phyloP scores from a whole-genome alignment of 2,329 filamentous ascomycete genomes.

The Chaetomium sp. region DNA sequence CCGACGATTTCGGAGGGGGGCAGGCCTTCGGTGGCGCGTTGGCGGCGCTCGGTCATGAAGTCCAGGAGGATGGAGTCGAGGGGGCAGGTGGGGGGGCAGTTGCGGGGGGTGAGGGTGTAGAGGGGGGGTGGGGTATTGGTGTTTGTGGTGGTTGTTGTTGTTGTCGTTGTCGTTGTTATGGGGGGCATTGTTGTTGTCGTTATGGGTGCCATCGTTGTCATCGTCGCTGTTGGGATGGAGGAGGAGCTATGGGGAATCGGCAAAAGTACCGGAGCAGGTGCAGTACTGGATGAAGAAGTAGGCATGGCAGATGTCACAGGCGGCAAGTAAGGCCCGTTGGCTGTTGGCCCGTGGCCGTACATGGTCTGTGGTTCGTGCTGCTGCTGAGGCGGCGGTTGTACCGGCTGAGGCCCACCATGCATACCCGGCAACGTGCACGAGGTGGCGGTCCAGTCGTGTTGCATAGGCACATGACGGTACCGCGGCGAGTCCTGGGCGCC shows the following conservation, averaged over 20 bases:
- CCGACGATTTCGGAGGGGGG: constrained; percentile 61
- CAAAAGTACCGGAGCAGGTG: too few relatives aligned
- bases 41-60: constrained; percentile 64
- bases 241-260: too few relatives aligned
- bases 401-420: background rate
- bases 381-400: background rate
- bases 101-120: constrained; percentile 43
- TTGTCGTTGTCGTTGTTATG: background rate
- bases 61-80: constrained; percentile 74
- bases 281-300: too few relatives aligned
- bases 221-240: too few relatives aligned
- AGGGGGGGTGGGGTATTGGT: background rate
- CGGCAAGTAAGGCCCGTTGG: background rate
- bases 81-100: constrained; percentile 64
- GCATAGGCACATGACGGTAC: constrained; percentile 43
- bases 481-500: constrained; percentile 40
- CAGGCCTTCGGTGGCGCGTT: constrained; percentile 59
- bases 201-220: too few relatives aligned
- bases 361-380: background rate
- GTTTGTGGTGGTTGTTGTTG: background rate
- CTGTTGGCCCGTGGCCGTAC: background rate
- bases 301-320: background rate
- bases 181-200: too few relatives aligned
- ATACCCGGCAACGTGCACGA: constrained; percentile 8
- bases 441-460: constrained; percentile 41